Evolutionary conservation across 2,329 filamentous ascomycete species (phyloP).

Genomic region (Aaosphaeria pasadenensis): DNA sequence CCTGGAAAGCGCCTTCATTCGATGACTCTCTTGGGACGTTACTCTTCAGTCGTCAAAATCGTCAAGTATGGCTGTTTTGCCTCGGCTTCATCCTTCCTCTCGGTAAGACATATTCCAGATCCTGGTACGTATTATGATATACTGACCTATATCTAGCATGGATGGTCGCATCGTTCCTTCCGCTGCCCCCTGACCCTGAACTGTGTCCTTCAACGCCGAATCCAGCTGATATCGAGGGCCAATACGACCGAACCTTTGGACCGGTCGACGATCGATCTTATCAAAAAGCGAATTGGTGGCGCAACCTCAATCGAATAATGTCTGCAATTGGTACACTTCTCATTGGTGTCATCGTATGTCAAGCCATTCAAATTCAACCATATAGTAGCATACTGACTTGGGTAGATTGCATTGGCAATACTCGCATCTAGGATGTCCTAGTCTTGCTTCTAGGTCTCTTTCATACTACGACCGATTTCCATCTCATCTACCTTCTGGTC

Average conservation of each 20-base stretch:
- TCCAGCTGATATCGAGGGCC: slow-evolving; percentile 40
- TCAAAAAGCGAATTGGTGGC: slow-evolving; percentile 64
- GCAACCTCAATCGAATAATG: slow-evolving; percentile 62
- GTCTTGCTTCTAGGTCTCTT: background rate
- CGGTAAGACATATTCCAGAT: slow-evolving; percentile 19
- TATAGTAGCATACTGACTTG: slow-evolving; percentile 2
- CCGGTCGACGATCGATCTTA: slow-evolving; percentile 48
- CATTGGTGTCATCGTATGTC: slow-evolving; percentile 53
- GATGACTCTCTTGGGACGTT: slow-evolving; percentile 62
- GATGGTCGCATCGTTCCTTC: slow-evolving; percentile 75
- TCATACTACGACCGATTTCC: background rate
- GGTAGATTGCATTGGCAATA: slow-evolving; percentile 34
- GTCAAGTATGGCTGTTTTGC: slow-evolving; percentile 72
- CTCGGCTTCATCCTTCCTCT: slow-evolving; percentile 76
- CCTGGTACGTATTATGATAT: slow-evolving; percentile 11
- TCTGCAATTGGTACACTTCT: slow-evolving; percentile 55
- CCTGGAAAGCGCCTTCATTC: slow-evolving; percentile 72
- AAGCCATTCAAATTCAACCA: background rate
- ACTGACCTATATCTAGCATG: slow-evolving; percentile 54
- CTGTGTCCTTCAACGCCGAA: slow-evolving; percentile 44
- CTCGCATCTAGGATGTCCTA: slow-evolving; percentile 34
- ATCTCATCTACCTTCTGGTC: background rate
- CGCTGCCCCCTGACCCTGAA: slow-evolving; percentile 61
- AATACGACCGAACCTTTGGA: slow-evolving; percentile 44
- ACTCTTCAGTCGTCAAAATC: slow-evolving; percentile 64